Conservation (phyloP, 1,139 yeast species). For the Candida gigantensis region DNA sequence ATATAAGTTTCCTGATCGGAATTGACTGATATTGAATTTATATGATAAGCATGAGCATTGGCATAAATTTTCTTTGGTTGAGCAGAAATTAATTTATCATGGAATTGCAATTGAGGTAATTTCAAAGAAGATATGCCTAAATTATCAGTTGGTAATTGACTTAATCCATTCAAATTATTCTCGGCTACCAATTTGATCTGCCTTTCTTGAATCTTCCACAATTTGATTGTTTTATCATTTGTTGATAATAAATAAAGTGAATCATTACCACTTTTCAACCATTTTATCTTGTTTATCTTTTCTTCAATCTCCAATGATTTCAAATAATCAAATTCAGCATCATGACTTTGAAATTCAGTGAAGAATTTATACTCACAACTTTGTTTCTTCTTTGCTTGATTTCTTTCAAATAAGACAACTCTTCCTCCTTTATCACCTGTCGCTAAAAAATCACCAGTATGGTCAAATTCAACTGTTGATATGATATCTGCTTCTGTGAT, state of each 20-base stretch:
- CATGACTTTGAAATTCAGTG: slow-evolving; percentile 98
- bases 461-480: slow-evolving; percentile 95
- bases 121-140: slow-evolving; percentile 47
- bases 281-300: slow-evolving; percentile 94
- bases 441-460: slow-evolving; percentile 91
- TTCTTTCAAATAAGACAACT: slow-evolving; percentile 92
- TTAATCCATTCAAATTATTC: slow-evolving; percentile 66
- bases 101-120: slow-evolving; percentile 85
- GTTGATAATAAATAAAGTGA: slow-evolving; percentile 89
- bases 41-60: slow-evolving; percentile 98
- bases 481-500: slow-evolving; percentile 98
- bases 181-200: slow-evolving; percentile 90
- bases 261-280: slow-evolving; percentile 88
- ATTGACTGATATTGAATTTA: slow-evolving; percentile 91
- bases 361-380: slow-evolving; percentile 90
- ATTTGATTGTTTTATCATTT: slow-evolving; percentile 94
- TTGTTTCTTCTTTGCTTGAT: slow-evolving; percentile 66
- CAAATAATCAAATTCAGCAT: slow-evolving; percentile 96
- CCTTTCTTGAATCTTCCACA: slow-evolving; percentile 95
- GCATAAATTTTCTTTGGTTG: slow-evolving; percentile 90
- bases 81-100: slow-evolving; percentile 93
- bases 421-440: slow-evolving; percentile 99
- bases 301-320: slow-evolving; percentile 97
- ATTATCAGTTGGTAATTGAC: slow-evolving; percentile 20
- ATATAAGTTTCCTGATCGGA: slow-evolving; percentile 96